A percentile compares a stretch with the other conserved stretches of the same genome.
Conservation (phyloP, 192 early-diverging fungal genomes). For the Glomus cerebriforme region DNA sequence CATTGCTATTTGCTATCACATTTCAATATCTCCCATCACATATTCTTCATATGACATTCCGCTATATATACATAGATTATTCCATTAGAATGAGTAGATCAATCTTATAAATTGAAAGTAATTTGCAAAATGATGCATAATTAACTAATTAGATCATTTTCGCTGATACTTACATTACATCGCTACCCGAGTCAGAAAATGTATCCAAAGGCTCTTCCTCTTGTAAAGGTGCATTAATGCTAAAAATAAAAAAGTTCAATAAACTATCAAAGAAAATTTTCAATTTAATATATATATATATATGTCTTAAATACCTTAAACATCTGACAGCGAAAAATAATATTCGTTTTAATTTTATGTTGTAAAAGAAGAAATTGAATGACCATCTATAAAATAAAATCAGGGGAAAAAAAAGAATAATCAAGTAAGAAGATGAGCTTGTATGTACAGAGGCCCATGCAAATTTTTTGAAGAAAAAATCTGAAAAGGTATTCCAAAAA, state of each 20-base stretch:
- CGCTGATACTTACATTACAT: slow-evolving; percentile 36
- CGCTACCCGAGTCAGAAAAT: slow-evolving; percentile 26
- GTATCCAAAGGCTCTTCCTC: slow-evolving; percentile 50
- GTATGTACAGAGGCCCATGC: slow-evolving; percentile 25
- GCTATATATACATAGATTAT: slow-evolving; percentile 24
- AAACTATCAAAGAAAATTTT: background rate
- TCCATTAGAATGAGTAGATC: slow-evolving; percentile 28
- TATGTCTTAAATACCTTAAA: slow-evolving; percentile 78
- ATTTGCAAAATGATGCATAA: no score
- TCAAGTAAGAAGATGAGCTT: slow-evolving; percentile 13
- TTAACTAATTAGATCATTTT: slow-evolving; percentile 35
- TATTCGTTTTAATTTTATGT: slow-evolving; percentile 86
- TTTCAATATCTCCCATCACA: slow-evolving; percentile 68
- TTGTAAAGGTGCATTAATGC: slow-evolving; percentile 58
- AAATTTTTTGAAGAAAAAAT: slow-evolving; percentile 24
- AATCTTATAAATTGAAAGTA: no score
- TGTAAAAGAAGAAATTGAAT: slow-evolving; percentile 98
- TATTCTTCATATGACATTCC: slow-evolving; percentile 63
- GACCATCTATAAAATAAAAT: slow-evolving; percentile 69
- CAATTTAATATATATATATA: background rate
- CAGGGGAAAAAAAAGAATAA: background rate
- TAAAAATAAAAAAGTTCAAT: no score
- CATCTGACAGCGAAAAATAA: slow-evolving; percentile 91
- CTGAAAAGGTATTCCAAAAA: slow-evolving; percentile 23
- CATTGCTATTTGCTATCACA: slow-evolving; percentile 24